Evolutionary conservation across 148 eudicot genomes (phyloP), one percentile per base, ranked within the genome.

Genomic region (Arbutus unedo): DNA sequence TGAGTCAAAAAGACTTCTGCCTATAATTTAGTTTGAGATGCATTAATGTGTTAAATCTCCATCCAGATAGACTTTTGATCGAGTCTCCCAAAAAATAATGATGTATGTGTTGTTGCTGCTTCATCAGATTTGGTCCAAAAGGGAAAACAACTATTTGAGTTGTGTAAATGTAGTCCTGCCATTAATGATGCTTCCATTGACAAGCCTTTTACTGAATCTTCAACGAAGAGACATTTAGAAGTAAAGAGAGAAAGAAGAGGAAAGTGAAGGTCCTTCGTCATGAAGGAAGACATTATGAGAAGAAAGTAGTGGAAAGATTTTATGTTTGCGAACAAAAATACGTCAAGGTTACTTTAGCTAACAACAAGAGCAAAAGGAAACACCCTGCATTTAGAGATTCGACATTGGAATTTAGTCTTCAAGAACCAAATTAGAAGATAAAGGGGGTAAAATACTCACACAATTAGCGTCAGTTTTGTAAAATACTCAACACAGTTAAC

Each of bases 381-480:
- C 51, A 77, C 76, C 59, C 68, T 14, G 57, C 87, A 91, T 94
- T 84, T 93, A 93, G 87, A 93, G 88, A 81, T 96, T 96, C 78
- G 86, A 93, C 74, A 93, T 96, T 45, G 99, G 91, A 8, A 89
- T 96, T 78, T 94, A 97, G 98, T 94, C 98, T 67, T 96, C 99
- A 71, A 91, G 98, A 90, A 83, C 93, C 47, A 92, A 87, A n/a
- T n/a, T n/a, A n/a, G n/a, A n/a, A n/a, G n/a, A n/a, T n/a, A n/a
- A n/a, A n/a, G n/a, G n/a, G n/a, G n/a, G n/a, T n/a, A n/a, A n/a
- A n/a, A n/a, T n/a, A n/a, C n/a, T n/a, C n/a, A n/a, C n/a, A n/a
- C n/a, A n/a, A n/a, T n/a, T n/a, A n/a, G 38, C 38, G 38, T 31
- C 38, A 31, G 38, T 31, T 31, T 31, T 0, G 38, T 31, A 31